Base-by-base conservation (phyloP, 2,329 filamentous ascomycete genomes). In the Aureobasidium zeae region DNA sequence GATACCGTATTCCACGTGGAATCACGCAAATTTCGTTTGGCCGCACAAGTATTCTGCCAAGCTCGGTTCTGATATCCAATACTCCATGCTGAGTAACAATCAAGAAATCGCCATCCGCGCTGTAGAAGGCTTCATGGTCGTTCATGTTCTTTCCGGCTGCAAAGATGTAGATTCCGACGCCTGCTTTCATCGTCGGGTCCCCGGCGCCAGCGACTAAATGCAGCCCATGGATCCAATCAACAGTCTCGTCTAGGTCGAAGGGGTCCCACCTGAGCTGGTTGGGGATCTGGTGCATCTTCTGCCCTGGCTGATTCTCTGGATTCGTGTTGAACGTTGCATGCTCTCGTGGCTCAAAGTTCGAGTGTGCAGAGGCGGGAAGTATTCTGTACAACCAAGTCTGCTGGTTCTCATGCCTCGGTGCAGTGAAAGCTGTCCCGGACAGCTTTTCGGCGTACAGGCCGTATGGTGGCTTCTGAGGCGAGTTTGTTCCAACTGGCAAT, bases 241-340 rank as follows among this genome's bases (percentile, higher is more conserved):
- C 76, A 3, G 69, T 71, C 58, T 82, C 71, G 50, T 85, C 78
- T 36, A 87, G 68, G 53, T 86, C 79, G 57, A 86, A 86, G 2
- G 78, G 80, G 52, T 83, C 79, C 85, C 85, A 91, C 52, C 83
- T 76, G 21, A 89, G 69, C 62, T 89, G 83, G 57, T 88, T 87
- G 4, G 85, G 85, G 38, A 87, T 81, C 53, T 85, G 79, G 53
- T 82, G 77, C 52, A 86, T 72, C 56, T 74, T 75, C 50, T 73
- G 72, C 43, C 69, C 64, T 8, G 65, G 62, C 48, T 68, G 67
- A 51, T 63, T 64, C 51, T 69, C 68, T 0, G 67, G 68, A 49
- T 70, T 71, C 12, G 68, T 70, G 52, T 71, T 69, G 57, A 68
- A 71, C 2, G 67, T 69, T 6, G 59, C 57, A 13, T 67, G 66